A percentile compares a stretch with the other conserved stretches of the same genome.
Conservation (phyloP, 305 asterid genomes). For the Ilex paraguariensis region DNA sequence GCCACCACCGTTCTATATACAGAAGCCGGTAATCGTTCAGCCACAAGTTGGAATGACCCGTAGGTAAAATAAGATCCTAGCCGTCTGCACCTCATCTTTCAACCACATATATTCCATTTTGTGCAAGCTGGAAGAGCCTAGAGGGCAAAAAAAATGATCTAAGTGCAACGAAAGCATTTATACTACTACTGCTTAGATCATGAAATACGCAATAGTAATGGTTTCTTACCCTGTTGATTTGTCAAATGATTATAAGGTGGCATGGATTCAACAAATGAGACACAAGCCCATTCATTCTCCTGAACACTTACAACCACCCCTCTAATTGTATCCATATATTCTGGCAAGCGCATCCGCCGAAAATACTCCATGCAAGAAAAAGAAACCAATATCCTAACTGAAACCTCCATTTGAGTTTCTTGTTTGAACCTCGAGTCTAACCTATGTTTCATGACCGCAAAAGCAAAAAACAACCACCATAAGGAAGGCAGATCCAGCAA, state of each 20-base stretch:
- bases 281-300: slow-evolving; percentile 74
- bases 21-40: slow-evolving; percentile 58
- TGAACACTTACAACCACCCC: slow-evolving; percentile 71
- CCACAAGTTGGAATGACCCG: slow-evolving; percentile 76
- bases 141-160: slow-evolving; percentile 16
- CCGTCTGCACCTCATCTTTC: slow-evolving; percentile 83
- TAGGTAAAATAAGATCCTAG: slow-evolving; percentile 78
- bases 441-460: slow-evolving; percentile 71
- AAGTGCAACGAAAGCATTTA: slow-evolving; percentile 5
- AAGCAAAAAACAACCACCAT: slow-evolving; percentile 90
- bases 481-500: slow-evolving; percentile 82
- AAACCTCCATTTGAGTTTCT: slow-evolving; percentile 42
- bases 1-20: slow-evolving; percentile 67
- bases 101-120: slow-evolving; percentile 51
- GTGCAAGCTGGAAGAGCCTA: slow-evolving; percentile 39
- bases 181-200: slow-evolving; percentile 11
- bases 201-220: slow-evolving; percentile 8
- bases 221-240: slow-evolving; percentile 40
- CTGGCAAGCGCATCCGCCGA: slow-evolving; percentile 84
- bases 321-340: slow-evolving; percentile 87
- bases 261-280: slow-evolving; percentile 67
- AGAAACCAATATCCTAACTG: slow-evolving; percentile 64
- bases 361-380: slow-evolving; percentile 94
- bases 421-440: slow-evolving; percentile 34
- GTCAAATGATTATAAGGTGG: slow-evolving; percentile 71